Conservation (phyloP, 169 alveolate genomes). For the Plasmodium coatneyi region DNA sequence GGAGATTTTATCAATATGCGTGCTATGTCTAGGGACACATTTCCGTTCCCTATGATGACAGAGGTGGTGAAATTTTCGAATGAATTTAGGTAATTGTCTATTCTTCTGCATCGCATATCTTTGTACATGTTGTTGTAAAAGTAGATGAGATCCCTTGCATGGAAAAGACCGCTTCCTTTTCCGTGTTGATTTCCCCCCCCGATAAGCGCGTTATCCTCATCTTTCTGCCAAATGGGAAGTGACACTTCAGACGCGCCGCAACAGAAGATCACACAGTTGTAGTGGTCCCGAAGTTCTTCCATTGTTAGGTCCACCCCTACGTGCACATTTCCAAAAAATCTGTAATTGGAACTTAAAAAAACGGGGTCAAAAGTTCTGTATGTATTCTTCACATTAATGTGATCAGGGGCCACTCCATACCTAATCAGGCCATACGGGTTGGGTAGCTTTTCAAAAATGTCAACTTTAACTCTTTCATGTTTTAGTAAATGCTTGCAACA, state of each 20-base stretch:
- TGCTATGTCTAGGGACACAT: constrained; percentile 89
- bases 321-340: constrained; percentile 87
- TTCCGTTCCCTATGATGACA: constrained; percentile 90
- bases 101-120: constrained; percentile 27
- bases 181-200: background rate
- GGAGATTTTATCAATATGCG: constrained; percentile 77
- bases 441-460: constrained; percentile 86
- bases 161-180: constrained; percentile 4
- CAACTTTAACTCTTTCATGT: constrained; percentile 81
- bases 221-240: background rate
- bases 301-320: constrained; percentile 75
- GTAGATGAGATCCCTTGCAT: constrained; percentile 36
- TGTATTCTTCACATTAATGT: constrained; percentile 80
- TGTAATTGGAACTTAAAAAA: constrained; percentile 71
- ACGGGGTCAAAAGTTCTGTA: constrained; percentile 78
- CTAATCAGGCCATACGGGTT: constrained; percentile 89
- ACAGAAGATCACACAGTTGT: constrained; percentile 77
- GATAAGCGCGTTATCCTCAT: background rate
- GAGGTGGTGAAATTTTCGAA: constrained; percentile 38
- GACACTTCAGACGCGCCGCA: constrained; percentile 88
- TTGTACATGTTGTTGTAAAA: constrained; percentile 41
- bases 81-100: constrained; percentile 46
- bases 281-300: constrained; percentile 78
- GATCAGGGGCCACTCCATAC: constrained; percentile 93
- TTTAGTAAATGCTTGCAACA: constrained; percentile 83